phyloP scores from a whole-genome alignment of 345 rosid genomes.

The Acer saccharum region DNA sequence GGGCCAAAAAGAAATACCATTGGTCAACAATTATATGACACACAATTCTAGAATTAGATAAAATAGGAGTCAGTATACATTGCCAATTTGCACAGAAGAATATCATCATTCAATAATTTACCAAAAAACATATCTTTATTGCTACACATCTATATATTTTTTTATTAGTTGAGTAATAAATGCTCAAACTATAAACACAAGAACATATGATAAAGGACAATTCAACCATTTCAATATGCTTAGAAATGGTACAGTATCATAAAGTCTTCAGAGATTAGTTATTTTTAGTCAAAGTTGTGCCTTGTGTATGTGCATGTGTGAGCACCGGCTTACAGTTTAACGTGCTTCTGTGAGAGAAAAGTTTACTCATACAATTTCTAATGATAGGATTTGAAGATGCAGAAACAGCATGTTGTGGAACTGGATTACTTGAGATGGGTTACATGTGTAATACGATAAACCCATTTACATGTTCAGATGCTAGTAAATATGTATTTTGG shows the following conservation, averaged over 20 bases:
- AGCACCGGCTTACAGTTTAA: background rate
- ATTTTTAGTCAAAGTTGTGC: conserved; percentile 3
- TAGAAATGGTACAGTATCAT: background rate
- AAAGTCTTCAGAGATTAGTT: background rate
- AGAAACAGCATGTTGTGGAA: conserved; percentile 66
- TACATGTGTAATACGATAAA: conserved; percentile 51
- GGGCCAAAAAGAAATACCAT: background rate
- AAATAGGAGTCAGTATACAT: background rate
- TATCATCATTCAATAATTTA: background rate
- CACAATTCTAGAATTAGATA: background rate
- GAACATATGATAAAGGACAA: background rate
- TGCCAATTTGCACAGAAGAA: background rate
- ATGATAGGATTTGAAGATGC: conserved; percentile 59
- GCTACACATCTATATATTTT: background rate
- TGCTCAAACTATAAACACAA: background rate
- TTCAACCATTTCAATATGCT: background rate
- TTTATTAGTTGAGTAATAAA: background rate
- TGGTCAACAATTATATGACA: background rate
- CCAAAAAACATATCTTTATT: background rate
- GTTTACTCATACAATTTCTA: conserved; percentile 9
- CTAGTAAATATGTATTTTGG: conserved; percentile 61
- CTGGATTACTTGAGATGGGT: conserved; percentile 66
- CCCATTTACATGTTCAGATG: conserved; percentile 65
- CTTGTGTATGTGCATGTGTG: background rate
- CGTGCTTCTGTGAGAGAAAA: background rate